Conservation (phyloP, 768 basidiomycete species). For the Lyophyllum semitale region DNA sequence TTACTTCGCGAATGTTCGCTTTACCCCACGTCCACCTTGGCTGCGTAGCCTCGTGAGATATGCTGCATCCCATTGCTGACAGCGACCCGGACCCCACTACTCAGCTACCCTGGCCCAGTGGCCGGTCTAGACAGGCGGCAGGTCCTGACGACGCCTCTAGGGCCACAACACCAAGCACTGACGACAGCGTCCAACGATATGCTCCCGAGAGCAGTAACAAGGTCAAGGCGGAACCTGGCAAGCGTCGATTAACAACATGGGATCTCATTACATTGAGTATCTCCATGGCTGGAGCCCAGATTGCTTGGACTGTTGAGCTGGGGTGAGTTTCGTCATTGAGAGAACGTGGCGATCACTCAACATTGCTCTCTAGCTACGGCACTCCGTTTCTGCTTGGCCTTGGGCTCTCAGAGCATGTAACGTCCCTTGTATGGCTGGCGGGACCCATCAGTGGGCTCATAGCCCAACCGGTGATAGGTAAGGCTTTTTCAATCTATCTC, state of each 20-base stretch:
- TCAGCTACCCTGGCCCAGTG: constrained; percentile 76
- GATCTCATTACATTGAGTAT: constrained; percentile 81
- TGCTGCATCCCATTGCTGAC: constrained; percentile 68
- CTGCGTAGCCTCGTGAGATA: constrained; percentile 27
- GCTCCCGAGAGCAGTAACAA: constrained; percentile 16
- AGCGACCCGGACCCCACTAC: constrained; percentile 72
- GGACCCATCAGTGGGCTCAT: constrained; percentile 94
- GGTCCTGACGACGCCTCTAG: constrained; percentile 5
- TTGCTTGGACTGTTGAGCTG: constrained; percentile 94
- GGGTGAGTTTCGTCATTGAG: constrained; percentile 54
- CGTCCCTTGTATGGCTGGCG: constrained; percentile 93
- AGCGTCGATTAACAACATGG: constrained; percentile 55
- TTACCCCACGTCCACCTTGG: constrained; percentile 16
- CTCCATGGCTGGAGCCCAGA: constrained; percentile 93
- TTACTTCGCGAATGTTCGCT: constrained; percentile 19
- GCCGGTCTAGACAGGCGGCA: constrained; percentile 27
- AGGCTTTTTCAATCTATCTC: constrained; percentile 24
- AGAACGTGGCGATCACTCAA: constrained; percentile 13
- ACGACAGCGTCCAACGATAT: constrained; percentile 12
- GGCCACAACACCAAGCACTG: constrained; percentile 6
- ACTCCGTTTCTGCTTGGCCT: constrained; percentile 84
- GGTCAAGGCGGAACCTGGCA: constrained; percentile 27
- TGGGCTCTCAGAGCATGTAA: constrained; percentile 82
- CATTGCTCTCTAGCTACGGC: constrained; percentile 69
- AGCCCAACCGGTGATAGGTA: constrained; percentile 97